Conservation (phyloP, 371 early-diverging fungal species). For the Mucor velutinosus region DNA sequence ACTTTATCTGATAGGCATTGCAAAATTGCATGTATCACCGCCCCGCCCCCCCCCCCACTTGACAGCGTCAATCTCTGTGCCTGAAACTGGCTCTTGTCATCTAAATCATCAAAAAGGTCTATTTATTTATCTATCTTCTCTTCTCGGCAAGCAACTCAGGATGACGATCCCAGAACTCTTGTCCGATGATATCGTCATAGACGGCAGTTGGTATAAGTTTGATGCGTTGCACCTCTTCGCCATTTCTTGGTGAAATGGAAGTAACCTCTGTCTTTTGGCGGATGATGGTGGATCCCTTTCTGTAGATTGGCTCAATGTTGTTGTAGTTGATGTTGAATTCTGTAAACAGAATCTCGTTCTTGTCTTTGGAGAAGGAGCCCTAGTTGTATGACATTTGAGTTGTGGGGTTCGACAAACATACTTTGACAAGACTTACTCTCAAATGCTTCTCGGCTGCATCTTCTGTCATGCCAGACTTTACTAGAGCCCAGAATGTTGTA, state of each 20-base stretch:
- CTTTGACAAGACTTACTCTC: conserved; percentile 44
- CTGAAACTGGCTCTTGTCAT: too few species aligned
- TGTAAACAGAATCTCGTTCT: conserved; percentile 89
- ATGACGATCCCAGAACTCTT: conserved; percentile 77
- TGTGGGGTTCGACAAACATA: neutral
- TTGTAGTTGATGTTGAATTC: conserved; percentile 89
- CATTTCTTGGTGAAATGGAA: conserved; percentile 38
- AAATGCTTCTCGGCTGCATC: conserved; percentile 69
- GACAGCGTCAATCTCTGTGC: too few species aligned
- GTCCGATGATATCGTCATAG: conserved; percentile 86
- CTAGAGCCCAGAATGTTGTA: conserved; percentile 93
- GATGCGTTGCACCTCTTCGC: conserved; percentile 32
- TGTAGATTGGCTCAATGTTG: conserved; percentile 75
- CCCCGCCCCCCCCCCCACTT: too few species aligned
- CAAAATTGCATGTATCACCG: too few species aligned
- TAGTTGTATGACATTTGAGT: conserved; percentile 20
- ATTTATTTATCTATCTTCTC: neutral
- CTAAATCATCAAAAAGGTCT: too few species aligned
- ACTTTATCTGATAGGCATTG: too few species aligned
- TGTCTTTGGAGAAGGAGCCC: conserved; percentile 83
- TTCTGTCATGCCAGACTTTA: conserved; percentile 63
- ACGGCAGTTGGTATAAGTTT: conserved; percentile 53
- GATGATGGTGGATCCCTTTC: conserved; percentile 85
- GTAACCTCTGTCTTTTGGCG: conserved; percentile 56
- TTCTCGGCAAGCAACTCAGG: conserved; percentile 29